Percentiles rank a stretch among this genome's conserved stretches.
phyloP scores from a whole-genome alignment of 164 flowering plant genomes.

The Litsea cubeba region DNA sequence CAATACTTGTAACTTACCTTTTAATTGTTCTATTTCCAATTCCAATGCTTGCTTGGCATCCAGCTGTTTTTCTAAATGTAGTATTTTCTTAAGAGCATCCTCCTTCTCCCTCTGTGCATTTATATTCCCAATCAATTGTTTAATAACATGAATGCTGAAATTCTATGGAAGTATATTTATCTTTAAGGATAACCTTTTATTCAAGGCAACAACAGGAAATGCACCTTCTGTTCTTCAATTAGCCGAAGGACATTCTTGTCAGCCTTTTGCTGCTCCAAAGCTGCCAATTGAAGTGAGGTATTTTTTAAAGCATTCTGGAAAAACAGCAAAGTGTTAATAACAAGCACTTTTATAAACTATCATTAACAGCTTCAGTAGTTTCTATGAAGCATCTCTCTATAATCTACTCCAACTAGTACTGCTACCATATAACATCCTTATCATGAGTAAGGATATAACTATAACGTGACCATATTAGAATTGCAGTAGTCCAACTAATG shows the following conservation, averaged over 20 bases:
- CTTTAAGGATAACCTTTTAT: neutral
- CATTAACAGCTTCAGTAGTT: neutral
- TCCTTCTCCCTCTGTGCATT: constrained; percentile 57
- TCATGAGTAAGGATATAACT: too few species aligned
- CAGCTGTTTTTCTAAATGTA: constrained; percentile 51
- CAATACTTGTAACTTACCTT: constrained; percentile 60
- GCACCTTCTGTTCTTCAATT: constrained; percentile 69
- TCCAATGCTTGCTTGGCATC: constrained; percentile 71
- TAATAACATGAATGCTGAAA: neutral
- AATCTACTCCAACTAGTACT: neutral
- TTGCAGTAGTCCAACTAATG: too few species aligned
- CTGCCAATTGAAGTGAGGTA: constrained; percentile 40
- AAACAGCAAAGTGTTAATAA: constrained; percentile 4
- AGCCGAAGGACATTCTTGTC: constrained; percentile 55
- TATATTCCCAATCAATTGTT: neutral
- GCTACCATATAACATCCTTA: too few species aligned
- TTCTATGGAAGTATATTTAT: neutral
- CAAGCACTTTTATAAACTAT: neutral
- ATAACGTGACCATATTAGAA: too few species aligned
- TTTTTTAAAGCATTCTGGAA: constrained; percentile 44
- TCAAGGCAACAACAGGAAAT: constrained; percentile 3
- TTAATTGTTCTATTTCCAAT: constrained; percentile 62
- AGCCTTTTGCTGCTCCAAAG: constrained; percentile 55
- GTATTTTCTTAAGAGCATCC: constrained; percentile 36
- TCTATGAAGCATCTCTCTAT: neutral